Evolutionary conservation across 148 eudicot species (phyloP).

Genomic region (Silene latifolia): DNA sequence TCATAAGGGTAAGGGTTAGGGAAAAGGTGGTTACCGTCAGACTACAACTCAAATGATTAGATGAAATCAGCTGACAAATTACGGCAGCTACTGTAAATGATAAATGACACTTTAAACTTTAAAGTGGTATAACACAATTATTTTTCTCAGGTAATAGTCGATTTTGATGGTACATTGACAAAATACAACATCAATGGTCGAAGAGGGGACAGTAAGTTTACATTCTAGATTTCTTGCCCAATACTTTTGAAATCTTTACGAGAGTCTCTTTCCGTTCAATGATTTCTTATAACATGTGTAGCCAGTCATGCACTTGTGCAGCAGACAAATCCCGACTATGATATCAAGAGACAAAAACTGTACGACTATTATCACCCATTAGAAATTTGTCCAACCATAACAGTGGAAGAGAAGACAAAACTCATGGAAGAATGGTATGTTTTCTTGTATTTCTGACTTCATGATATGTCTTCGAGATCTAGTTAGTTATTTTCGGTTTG

Average conservation of each 20-base stretch:
- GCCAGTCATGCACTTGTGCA: slow-evolving; percentile 87
- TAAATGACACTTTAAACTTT: neutral
- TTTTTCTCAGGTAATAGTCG: slow-evolving; percentile 71
- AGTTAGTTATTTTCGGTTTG: neutral
- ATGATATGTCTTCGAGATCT: neutral
- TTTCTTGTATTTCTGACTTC: neutral
- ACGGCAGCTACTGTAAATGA: neutral
- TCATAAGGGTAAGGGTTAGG: neutral
- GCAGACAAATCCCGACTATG: slow-evolving; percentile 75
- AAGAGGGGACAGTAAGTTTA: slow-evolving; percentile 73
- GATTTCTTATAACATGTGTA: slow-evolving; percentile 36
- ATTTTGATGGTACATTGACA: slow-evolving; percentile 85
- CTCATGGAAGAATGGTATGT: slow-evolving; percentile 96
- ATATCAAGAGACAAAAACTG: slow-evolving; percentile 68
- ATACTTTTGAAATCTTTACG: slow-evolving; percentile 4
- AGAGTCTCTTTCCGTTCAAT: slow-evolving; percentile 13
- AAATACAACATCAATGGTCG: slow-evolving; percentile 68
- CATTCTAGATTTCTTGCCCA: neutral
- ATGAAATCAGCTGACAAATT: neutral
- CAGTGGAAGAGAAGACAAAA: slow-evolving; percentile 71
- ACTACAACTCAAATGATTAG: neutral
- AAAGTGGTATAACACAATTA: slow-evolving; percentile 8
- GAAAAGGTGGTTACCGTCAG: neutral
- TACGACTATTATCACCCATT: slow-evolving; percentile 78
- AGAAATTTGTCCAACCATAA: slow-evolving; percentile 82